phyloP scores from a whole-genome alignment of 1,284 basidiomycete genomes.

The Pseudozyma hubeiensis region DNA sequence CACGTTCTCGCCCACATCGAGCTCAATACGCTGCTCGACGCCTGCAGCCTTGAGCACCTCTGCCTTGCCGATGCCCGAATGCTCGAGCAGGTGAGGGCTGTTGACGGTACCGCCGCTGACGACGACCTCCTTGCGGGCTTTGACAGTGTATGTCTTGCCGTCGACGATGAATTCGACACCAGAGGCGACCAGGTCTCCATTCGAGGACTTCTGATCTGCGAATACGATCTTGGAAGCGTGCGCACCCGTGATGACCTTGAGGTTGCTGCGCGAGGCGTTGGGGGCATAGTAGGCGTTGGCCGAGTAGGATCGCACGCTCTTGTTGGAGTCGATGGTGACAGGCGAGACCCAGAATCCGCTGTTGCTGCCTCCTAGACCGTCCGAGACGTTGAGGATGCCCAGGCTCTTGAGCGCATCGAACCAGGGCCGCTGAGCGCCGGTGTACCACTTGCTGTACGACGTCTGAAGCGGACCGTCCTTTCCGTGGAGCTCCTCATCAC shows the following conservation, averaged over 20 bases:
- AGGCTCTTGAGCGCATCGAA: conserved; percentile 49
- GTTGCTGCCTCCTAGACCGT: conserved; percentile 49
- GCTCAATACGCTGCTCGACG: conserved; percentile 42
- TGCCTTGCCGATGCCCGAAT: conserved; percentile 51
- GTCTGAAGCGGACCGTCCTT: conserved; percentile 47
- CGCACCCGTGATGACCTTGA: conserved; percentile 56
- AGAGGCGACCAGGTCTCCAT: conserved; percentile 47
- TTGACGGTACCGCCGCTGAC: conserved; percentile 71
- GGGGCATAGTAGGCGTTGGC: conserved; percentile 55
- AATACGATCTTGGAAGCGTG: conserved; percentile 49
- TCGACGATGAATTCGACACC: conserved; percentile 63
- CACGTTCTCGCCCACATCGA: conserved; percentile 72
- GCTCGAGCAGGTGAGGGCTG: conserved; percentile 65
- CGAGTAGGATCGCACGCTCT: conserved; percentile 42
- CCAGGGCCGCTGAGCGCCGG: conserved; percentile 54
- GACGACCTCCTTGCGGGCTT: conserved; percentile 71
- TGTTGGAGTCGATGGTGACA: conserved; percentile 39
- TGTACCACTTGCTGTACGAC: conserved; percentile 56
- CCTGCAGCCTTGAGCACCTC: conserved; percentile 44
- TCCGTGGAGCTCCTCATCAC: conserved; percentile 45
- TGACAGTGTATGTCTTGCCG: conserved; percentile 55
- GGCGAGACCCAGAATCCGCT: conserved; percentile 55
- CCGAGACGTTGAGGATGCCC: conserved; percentile 41
- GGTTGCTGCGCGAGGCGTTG: conserved; percentile 37
- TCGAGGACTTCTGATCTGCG: conserved; percentile 10